Evolutionary conservation across 345 rosid species (phyloP), one percentile per base, ranked within the genome.

Genomic region (Chamaenerion angustifolium): DNA sequence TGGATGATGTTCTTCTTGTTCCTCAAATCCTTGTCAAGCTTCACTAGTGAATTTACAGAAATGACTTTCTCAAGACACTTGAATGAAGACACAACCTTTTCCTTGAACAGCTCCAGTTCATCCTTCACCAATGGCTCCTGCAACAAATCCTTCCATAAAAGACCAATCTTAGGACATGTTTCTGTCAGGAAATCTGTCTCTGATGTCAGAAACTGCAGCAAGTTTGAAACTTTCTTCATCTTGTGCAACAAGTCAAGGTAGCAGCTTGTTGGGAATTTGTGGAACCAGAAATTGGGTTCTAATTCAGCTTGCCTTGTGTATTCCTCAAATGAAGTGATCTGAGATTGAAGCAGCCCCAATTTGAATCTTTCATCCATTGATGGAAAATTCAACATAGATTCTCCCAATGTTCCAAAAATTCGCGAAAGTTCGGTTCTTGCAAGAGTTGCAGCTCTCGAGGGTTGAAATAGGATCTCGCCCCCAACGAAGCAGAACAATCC

Each of bases 261-360:
- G 54, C 75, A 62, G 43, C 49, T 59, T 6, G 55, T 64, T 13
- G 72, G 64, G 54, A 80, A 76, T 19, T 75, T 79, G 45, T 62
- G 55, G 68, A 80, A 74, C 56, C 79, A 69, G 57, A 83, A 51
- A 40, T 72, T 67, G n/a, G 88, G 85, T 60, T 78, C 94, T 12
- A 42, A 14, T 40, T 68, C 47, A 11, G 85, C 88, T 58, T 78
- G 83, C 60, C 51, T 46, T 19, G 67, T 68, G 18, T 76, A 65
- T 9, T 53, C 69, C 55, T 69, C 66, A 43, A 77, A 52, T 2
- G 52, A 49, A 12, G 54, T 47, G 35, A 74, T 46, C 9, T 58
- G 78, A 12, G 61, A 62, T 59, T 50, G 58, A 54, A 76, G 69
- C 42, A 46, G 68, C 48, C 31, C 56, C 31, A 68, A 77, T 57